Evolutionary conservation across 31 red algal genomes (phyloP).

Genomic region (Odonthalia washingtoniensis): DNA sequence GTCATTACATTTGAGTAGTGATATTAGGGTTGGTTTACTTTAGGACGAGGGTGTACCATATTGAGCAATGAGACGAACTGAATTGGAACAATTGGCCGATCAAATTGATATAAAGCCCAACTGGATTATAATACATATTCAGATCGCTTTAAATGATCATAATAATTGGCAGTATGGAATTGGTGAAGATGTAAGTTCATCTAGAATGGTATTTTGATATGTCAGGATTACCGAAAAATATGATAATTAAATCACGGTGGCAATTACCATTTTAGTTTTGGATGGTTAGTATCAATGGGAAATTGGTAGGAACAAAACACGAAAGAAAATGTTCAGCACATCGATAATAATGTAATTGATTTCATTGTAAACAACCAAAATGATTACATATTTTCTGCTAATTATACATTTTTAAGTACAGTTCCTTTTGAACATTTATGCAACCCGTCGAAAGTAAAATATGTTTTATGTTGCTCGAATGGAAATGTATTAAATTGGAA

Average conservation of each 20-base stretch:
- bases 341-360: background rate
- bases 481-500: background rate
- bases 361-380: background rate
- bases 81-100: background rate
- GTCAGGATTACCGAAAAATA: background rate
- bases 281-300: background rate
- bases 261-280: background rate
- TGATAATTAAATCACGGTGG: background rate
- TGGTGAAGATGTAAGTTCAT: too few relatives aligned
- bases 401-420: background rate
- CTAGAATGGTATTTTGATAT: background rate
- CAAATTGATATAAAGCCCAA: background rate
- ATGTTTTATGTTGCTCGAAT: background rate
- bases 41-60: conserved; percentile 24
- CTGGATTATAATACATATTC: too few relatives aligned
- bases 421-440: background rate
- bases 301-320: background rate
- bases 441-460: background rate
- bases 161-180: too few relatives aligned
- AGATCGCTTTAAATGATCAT: too few relatives aligned
- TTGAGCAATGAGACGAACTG: background rate
- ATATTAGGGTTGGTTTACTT: background rate
- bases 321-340: background rate
- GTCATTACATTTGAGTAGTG: background rate
- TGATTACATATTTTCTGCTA: background rate